Evolutionary conservation across 768 basidiomycete species (phyloP), one percentile per base, ranked within the genome.

Genomic region (Strobilomyces confusus): DNA sequence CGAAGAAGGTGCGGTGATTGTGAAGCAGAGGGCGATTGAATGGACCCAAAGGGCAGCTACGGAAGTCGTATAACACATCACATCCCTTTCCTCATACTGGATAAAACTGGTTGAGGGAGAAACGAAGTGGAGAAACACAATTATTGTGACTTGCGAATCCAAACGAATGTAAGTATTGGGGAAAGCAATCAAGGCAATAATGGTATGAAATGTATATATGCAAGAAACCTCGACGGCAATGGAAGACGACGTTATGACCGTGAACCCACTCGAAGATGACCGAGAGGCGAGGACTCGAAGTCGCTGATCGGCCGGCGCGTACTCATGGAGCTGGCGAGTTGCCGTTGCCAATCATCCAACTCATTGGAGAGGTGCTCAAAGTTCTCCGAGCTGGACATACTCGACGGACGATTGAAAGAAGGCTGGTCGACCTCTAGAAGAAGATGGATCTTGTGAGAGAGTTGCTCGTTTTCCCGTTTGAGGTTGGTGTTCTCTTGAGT

Each of bases 361-460:
- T 92, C 89, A 63, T 80, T 87, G 40, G 86, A 88, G 43, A 91
- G 81, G 58, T 87, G 78, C 65, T 89, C 87, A 59, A 89, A 89
- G 65, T 89, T 89, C 63, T 92, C 91, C 19, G 87, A 89, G 72
- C 89, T 92, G 30, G 89, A 87, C 53, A 81, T 83, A 64, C 90
- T 92, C 44, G 78, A 75, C 40, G 84, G 82, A 30, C 80, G 80
- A 29, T 83, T 83, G 63, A 86, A 91, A 4, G 80, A 74, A 20
- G 87, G 81, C 60, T 89, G 87, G 62, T 92, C 90, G 41, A 89
- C 91, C 62, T 93, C 91, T 49, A 95, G 80, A 15, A 95, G 77
- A 44, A 95, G 78, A 52, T 84, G 88, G 61, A 95, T 92, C 78
- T 92, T 93, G 68, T 91, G 90, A n/a, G 87, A 86, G 41, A 94